Evolutionary conservation across 805 yeast species (phyloP).

Genomic region (Lipomyces anomalus): DNA sequence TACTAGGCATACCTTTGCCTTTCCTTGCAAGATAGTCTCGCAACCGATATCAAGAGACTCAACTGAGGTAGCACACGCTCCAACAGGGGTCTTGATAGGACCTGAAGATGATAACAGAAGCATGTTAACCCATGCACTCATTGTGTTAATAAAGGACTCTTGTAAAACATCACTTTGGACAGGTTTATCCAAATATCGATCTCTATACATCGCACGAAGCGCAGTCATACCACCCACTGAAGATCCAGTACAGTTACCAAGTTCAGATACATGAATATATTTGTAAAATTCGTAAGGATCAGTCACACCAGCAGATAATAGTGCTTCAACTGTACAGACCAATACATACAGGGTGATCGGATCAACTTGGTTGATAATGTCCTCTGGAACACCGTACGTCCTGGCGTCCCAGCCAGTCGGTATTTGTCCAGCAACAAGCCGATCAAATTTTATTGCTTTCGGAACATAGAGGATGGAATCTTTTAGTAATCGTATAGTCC

Average conservation of each 20-base stretch:
- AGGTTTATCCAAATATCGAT: slow-evolving; percentile 83
- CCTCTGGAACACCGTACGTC: slow-evolving; percentile 90
- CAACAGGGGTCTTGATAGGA: slow-evolving; percentile 98
- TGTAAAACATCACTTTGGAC: slow-evolving; percentile 95
- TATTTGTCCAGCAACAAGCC: slow-evolving; percentile 75
- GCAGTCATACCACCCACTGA: slow-evolving; percentile 99
- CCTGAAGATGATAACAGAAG: slow-evolving; percentile 91
- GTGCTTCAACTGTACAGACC: slow-evolving; percentile 91
- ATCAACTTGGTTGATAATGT: slow-evolving; percentile 86
- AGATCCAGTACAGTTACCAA: slow-evolving; percentile 98
- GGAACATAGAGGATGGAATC: slow-evolving; percentile 90
- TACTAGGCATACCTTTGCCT: slow-evolving; percentile 90
- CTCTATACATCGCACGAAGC: slow-evolving; percentile 92
- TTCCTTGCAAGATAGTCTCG: slow-evolving; percentile 84
- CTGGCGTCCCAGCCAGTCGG: slow-evolving; percentile 98
- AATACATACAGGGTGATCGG: slow-evolving; percentile 86
- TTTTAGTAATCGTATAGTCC: slow-evolving; percentile 77
- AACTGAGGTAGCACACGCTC: slow-evolving; percentile 98
- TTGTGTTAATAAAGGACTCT: slow-evolving; percentile 96
- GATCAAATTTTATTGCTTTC: slow-evolving; percentile 60
- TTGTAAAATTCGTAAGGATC: slow-evolving; percentile 98
- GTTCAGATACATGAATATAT: slow-evolving; percentile 94
- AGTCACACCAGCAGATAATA: slow-evolving; percentile 85
- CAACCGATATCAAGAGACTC: slow-evolving; percentile 94
- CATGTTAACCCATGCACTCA: slow-evolving; percentile 99